phyloP scores from a whole-genome alignment of 768 basidiomycete genomes.

The Tephrocybe sp. region DNA sequence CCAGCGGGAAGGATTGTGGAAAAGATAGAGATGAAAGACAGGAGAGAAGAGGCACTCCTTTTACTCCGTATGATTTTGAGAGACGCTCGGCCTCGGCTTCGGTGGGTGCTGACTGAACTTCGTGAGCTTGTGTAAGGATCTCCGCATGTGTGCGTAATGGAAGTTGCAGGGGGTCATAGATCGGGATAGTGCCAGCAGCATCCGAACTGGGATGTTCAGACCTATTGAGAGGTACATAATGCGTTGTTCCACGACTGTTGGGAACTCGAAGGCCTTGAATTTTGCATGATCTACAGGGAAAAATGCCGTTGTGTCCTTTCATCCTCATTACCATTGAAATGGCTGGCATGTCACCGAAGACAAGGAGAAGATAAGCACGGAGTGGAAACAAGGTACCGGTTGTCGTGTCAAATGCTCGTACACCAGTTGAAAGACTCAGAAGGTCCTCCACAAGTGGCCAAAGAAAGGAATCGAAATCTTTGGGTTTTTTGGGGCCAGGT shows the following conservation, averaged over 20 bases:
- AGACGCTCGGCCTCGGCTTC: constrained; percentile 16
- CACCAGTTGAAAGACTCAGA: constrained; percentile 27
- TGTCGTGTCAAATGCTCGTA: constrained; percentile 28
- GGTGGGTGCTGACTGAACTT: too few relatives aligned
- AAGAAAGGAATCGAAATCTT: constrained; percentile 36
- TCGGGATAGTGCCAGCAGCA: too few relatives aligned
- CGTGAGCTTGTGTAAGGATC: too few relatives aligned
- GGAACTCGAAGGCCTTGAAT: constrained; percentile 25
- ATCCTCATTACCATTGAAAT: constrained; percentile 25
- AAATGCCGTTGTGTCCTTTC: constrained; percentile 36
- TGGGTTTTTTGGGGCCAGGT: constrained; percentile 37
- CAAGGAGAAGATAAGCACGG: constrained; percentile 18
- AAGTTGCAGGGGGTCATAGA: too few relatives aligned
- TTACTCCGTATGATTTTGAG: constrained; percentile 29
- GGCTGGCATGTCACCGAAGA: constrained; percentile 23
- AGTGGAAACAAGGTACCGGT: constrained; percentile 14
- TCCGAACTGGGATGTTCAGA: too few relatives aligned
- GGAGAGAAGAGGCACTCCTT: constrained; percentile 30
- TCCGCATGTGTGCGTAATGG: too few relatives aligned
- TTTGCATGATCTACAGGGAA: constrained; percentile 31
- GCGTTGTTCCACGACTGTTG: constrained; percentile 6
- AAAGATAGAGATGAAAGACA: constrained; percentile 31
- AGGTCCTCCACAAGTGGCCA: constrained; percentile 34
- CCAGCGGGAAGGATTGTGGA: constrained; percentile 37
- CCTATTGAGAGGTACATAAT: constrained; percentile 21